phyloP scores from a whole-genome alignment of 352 stramenopile genomes.

The Pythium rhizo-oryzae region DNA sequence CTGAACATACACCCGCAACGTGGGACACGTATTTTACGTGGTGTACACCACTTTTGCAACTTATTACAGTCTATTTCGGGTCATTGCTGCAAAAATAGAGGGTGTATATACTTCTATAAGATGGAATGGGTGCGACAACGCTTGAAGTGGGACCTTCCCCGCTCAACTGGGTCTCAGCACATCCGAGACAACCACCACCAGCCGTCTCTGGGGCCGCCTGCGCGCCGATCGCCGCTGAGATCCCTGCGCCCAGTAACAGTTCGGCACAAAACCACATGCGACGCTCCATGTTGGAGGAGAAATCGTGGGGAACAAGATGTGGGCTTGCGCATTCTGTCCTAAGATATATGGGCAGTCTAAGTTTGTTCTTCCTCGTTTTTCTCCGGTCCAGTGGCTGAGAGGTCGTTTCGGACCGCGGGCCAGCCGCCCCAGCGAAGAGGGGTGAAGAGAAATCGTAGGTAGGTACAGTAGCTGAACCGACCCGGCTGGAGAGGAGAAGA shows the following conservation, averaged over 20 bases:
- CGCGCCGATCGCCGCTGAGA: background rate
- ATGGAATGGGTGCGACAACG: background rate
- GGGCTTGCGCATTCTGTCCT: too few species aligned
- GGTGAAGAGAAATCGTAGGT: too few species aligned
- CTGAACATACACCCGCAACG: conserved; percentile 7
- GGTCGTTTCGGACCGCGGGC: background rate
- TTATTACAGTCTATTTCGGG: conserved; percentile 13
- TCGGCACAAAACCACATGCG: background rate
- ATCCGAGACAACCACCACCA: conserved; percentile 11
- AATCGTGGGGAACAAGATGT: background rate
- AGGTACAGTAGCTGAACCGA: background rate
- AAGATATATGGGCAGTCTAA: too few species aligned
- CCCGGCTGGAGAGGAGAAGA: background rate
- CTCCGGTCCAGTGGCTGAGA: background rate
- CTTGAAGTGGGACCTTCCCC: conserved; percentile 12
- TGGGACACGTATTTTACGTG: background rate
- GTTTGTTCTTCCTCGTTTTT: background rate
- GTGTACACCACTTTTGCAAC: background rate
- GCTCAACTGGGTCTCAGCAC: conserved; percentile 7
- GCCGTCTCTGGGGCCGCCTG: background rate
- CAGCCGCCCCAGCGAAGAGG: too few species aligned
- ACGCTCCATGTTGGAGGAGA: background rate
- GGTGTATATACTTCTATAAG: background rate
- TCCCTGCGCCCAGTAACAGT: conserved; percentile 1
- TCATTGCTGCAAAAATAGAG: background rate